Evolutionary conservation across 202 grass and related monocot species (phyloP).

Genomic region (Carex arenaria): DNA sequence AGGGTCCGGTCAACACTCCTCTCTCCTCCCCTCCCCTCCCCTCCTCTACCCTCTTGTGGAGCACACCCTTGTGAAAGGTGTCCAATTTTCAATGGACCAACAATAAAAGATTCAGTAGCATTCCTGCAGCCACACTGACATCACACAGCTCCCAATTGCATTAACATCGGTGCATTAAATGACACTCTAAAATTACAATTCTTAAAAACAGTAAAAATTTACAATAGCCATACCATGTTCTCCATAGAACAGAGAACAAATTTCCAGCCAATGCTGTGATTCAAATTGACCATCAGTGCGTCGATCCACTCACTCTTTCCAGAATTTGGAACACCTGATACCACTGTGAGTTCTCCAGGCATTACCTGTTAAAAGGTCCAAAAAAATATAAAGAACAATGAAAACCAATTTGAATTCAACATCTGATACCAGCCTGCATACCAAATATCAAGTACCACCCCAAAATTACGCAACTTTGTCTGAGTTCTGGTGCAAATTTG

Average conservation of each 20-base stretch:
- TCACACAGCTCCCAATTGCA: not conserved
- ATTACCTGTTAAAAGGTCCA: constrained; percentile 47
- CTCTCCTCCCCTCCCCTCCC: too few relatives aligned
- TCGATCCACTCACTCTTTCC: constrained; percentile 99
- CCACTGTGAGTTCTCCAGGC: constrained; percentile 81
- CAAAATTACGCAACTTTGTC: not conserved
- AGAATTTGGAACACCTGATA: constrained; percentile 95
- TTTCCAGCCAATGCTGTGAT: constrained; percentile 54
- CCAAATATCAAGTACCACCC: not conserved
- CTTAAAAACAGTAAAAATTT: not conserved
- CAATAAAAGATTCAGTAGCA: not conserved
- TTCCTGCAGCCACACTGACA: not conserved
- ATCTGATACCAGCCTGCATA: not conserved
- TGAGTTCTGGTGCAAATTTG: not conserved
- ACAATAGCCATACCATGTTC: constrained; percentile 63
- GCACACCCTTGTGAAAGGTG: not conserved
- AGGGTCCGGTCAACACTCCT: too few relatives aligned
- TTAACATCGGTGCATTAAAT: not conserved
- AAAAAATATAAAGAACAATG: constrained; percentile 9
- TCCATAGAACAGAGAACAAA: constrained; percentile 99
- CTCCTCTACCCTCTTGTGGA: too few relatives aligned
- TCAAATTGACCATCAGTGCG: constrained; percentile 93
- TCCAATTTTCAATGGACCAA: not conserved
- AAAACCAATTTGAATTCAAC: constrained; percentile 17
- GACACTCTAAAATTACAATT: not conserved